Evolutionary conservation across 768 basidiomycete genomes (phyloP).

Genomic region (Podaxis pistillaris): DNA sequence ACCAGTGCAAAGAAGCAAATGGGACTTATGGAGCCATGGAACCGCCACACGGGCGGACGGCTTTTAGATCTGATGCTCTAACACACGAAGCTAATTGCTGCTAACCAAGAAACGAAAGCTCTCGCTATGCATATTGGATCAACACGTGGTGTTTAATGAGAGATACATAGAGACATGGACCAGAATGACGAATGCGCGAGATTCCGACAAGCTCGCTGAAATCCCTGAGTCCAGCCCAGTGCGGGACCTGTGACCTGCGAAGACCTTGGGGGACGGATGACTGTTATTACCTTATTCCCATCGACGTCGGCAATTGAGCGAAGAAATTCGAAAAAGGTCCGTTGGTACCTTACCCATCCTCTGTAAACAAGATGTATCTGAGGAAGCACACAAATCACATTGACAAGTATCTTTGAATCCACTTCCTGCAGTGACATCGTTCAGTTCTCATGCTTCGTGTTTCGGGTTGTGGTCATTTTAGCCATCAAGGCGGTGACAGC

Average conservation of each 20-base stretch:
- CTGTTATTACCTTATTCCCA: neutral
- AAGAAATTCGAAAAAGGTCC: neutral
- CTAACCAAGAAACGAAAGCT: neutral
- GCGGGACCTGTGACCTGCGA: neutral
- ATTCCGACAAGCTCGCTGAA: constrained; percentile 7
- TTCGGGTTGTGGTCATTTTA: constrained; percentile 1
- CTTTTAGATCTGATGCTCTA: constrained; percentile 1
- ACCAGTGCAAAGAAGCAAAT: neutral
- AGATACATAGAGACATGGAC: neutral
- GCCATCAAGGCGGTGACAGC: constrained; percentile 4
- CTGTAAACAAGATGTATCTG: constrained; percentile 1
- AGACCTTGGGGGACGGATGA: neutral
- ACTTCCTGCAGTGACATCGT: neutral
- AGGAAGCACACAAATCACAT: neutral
- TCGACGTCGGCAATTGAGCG: neutral
- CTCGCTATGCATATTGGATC: too few relatives aligned
- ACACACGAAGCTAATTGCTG: neutral
- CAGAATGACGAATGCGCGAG: neutral
- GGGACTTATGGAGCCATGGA: constrained; percentile 1
- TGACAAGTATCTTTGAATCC: constrained; percentile 9
- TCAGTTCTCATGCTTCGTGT: constrained; percentile 12
- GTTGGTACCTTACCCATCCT: neutral
- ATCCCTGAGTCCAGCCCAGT: neutral
- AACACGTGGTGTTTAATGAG: too few relatives aligned
- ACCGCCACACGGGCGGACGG: constrained; percentile 6